Base-by-base conservation (phyloP, 1,284 basidiomycete species). In the Pseudozyma tsukubaensis region DNA sequence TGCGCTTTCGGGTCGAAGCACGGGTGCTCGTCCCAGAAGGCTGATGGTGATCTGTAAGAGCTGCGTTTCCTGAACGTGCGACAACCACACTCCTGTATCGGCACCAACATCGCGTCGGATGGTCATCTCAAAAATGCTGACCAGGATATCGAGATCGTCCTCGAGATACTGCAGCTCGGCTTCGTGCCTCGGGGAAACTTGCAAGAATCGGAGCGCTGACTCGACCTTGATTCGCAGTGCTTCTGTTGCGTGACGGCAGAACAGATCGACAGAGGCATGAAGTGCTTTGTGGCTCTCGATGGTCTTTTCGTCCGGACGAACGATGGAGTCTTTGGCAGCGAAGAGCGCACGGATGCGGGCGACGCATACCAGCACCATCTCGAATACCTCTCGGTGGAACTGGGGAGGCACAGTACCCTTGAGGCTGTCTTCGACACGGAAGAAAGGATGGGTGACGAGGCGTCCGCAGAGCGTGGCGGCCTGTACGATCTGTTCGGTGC, bases 91-190 rank as follows among this genome's bases (percentile, higher is more conserved):
- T 0, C 91, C 90, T 0, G 88, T 86, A 50, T 89, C 89, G 54
- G 93, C 87, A 40, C 91, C 90, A 10, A 88, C 85, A 36, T 85
- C 79, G 3, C 82, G 79, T 13, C 89, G 88, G 4, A 89, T 91
- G 79, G 91, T 91, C 80, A 92, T 91, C 76, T 92, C 90, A 73
- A 94, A 92, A n/a, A 92, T 90, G 14, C 91, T 89, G 5, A 92
- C 89, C 9, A 94, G 86, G 8, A 94, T 86, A 72, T 92, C 90
- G 87, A 94, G 89, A 74, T 94, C 93, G 24, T 89, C 87, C 81
- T 93, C 92, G 54, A 92, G 43, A 14, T 58, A 45, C 18, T 55
- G 55, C 40, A 63, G 90, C 18, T 88, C 76, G 77, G 91, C 89
- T 16, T 87, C 79, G 16, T 88, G 86, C 7, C 87, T 87, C 24